Evolutionary conservation across 2,329 filamentous ascomycete genomes (phyloP).

Genomic region (Pseudogymnoascus pannorum): DNA sequence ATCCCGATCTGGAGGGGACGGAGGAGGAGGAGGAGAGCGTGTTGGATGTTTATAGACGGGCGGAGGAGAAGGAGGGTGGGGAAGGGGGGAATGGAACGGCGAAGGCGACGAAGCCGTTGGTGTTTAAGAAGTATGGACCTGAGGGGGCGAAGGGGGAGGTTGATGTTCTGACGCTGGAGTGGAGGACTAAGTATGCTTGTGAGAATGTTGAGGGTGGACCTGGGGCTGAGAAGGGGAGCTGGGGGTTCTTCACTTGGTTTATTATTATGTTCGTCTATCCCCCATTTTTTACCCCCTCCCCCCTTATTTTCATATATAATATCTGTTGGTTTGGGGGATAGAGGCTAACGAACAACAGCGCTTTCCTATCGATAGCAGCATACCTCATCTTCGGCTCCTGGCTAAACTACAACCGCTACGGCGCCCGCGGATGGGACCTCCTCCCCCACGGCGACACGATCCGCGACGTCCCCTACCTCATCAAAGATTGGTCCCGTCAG

Average conservation of each 20-base stretch:
- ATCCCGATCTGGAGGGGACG: constrained; percentile 35
- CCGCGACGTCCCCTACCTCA: constrained; percentile 82
- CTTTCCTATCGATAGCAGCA: constrained; percentile 75
- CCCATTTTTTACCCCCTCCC: neutral
- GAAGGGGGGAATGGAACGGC: constrained; percentile 17
- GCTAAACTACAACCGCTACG: constrained; percentile 98
- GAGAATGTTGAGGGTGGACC: constrained; percentile 44
- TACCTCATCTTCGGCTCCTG: constrained; percentile 98
- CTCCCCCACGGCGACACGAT: constrained; percentile 89
- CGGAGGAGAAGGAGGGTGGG: no score
- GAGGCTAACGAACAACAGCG: constrained; percentile 41
- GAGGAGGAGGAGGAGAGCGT: constrained; percentile 20
- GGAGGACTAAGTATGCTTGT: constrained; percentile 85
- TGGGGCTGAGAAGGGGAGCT: constrained; percentile 46
- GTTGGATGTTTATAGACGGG: neutral
- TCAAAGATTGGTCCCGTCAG: constrained; percentile 79
- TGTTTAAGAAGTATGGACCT: constrained; percentile 66
- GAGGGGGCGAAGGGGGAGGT: constrained; percentile 49
- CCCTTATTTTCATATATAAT: neutral
- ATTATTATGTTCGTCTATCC: constrained; percentile 59
- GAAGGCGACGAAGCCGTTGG: constrained; percentile 38
- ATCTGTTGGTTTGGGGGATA: neutral
- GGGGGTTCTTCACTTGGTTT: constrained; percentile 98
- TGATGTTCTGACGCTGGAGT: constrained; percentile 67
- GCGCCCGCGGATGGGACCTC: constrained; percentile 89